Conservation (phyloP, 2,329 filamentous ascomycete species). For the Aspergillus pseudoviridinutans region DNA sequence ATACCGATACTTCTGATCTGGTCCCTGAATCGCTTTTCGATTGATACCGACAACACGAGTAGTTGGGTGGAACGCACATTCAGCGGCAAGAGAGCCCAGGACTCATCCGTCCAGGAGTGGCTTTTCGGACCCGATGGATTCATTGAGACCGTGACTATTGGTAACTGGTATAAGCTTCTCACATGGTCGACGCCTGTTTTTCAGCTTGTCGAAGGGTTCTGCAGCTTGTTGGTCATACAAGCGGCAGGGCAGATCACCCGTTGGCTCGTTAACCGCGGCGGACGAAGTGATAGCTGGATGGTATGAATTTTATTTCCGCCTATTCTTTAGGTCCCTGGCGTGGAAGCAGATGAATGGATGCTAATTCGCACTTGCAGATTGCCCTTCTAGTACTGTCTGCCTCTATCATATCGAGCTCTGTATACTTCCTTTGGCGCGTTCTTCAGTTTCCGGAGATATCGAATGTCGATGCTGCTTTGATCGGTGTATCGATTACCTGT, state of each 20-base stretch:
- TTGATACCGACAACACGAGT: slow-evolving; percentile 65
- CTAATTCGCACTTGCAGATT: slow-evolving; percentile 56
- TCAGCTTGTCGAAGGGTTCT: slow-evolving; percentile 93
- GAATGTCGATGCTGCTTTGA: slow-evolving; percentile 87
- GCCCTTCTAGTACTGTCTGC: slow-evolving; percentile 81
- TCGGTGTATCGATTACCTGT: slow-evolving; percentile 87
- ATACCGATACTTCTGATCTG: slow-evolving; percentile 87
- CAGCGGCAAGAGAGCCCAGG: slow-evolving; percentile 57
- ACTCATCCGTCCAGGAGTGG: slow-evolving; percentile 73
- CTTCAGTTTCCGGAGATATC: slow-evolving; percentile 89
- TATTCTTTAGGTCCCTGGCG: not conserved
- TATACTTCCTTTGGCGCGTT: slow-evolving; percentile 96
- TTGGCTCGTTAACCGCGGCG: slow-evolving; percentile 84
- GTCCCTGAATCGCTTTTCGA: slow-evolving; percentile 91
- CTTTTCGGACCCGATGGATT: slow-evolving; percentile 82
- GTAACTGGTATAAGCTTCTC: slow-evolving; percentile 82
- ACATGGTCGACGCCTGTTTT: slow-evolving; percentile 91
- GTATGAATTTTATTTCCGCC: slow-evolving; percentile 49
- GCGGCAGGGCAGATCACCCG: slow-evolving; percentile 89
- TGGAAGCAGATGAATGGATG: slow-evolving; percentile 2
- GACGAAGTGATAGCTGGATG: slow-evolving; percentile 94
- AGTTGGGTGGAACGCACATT: slow-evolving; percentile 83
- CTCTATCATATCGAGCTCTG: slow-evolving; percentile 84
- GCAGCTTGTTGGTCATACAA: slow-evolving; percentile 92
- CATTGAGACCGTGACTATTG: slow-evolving; percentile 73